Percentiles rank a stretch among this genome's conserved stretches.
phyloP scores from a whole-genome alignment of 2,329 filamentous ascomycete genomes.

The Penicillium concentricum region DNA sequence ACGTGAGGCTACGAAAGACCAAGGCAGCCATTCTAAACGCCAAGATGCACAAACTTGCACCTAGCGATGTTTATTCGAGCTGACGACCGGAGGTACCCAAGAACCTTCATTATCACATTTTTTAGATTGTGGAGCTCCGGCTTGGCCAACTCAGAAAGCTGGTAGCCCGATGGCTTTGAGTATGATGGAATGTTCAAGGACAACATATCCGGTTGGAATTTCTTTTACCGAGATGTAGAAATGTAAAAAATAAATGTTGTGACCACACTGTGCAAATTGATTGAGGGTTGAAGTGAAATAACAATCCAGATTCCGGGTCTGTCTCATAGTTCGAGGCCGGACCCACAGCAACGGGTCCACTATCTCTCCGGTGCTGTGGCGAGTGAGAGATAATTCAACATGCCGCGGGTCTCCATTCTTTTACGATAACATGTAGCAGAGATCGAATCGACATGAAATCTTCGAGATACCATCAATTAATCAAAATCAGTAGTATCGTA shows the following conservation, averaged over 20 bases:
- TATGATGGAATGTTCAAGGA: conserved; percentile 21
- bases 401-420: not conserved
- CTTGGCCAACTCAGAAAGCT: conserved; percentile 20
- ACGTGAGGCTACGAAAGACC: not conserved
- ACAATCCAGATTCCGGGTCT: too few species aligned
- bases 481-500: not conserved
- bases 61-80: not conserved
- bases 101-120: conserved; percentile 36
- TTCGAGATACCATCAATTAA: not conserved
- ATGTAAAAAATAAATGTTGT: not conserved
- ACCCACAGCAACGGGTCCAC: not conserved
- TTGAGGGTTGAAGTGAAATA: not conserved
- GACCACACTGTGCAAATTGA: not conserved
- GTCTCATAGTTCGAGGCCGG: not conserved
- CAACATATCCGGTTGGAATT: conserved; percentile 9
- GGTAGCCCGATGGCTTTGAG: conserved; percentile 20
- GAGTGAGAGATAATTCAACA: not conserved
- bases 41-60: not conserved
- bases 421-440: not conserved
- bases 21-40: not conserved
- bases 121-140: conserved; percentile 16
- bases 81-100: not conserved
- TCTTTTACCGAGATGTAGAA: not conserved
- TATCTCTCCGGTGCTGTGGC: not conserved
- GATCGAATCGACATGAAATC: too few species aligned